Conservation (phyloP, 192 early-diverging fungal genomes). For the Diversispora eburnea region DNA sequence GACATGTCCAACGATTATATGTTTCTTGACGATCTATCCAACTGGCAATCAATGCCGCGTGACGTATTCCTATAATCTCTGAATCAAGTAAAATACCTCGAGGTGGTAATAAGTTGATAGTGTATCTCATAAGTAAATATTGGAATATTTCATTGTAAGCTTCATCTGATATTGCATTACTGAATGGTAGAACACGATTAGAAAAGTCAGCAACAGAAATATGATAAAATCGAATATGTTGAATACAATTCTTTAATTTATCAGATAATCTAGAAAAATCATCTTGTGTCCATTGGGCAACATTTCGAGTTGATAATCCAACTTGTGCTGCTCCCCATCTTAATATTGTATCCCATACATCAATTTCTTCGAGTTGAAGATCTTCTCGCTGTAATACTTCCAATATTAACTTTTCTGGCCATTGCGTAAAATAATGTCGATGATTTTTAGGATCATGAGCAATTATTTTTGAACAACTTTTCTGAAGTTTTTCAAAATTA, state of each 20-base stretch:
- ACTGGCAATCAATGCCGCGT: background rate
- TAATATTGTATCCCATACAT: slow-evolving; percentile 14
- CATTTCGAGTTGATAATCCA: background rate
- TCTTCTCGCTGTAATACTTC: slow-evolving; percentile 17
- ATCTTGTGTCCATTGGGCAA: background rate
- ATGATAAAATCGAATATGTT: slow-evolving; percentile 3
- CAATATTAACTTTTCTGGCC: background rate
- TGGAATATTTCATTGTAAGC: background rate
- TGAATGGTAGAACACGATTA: slow-evolving; percentile 11
- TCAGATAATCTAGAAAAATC: slow-evolving; percentile 2
- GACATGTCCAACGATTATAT: slow-evolving; percentile 2
- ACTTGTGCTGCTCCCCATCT: slow-evolving; percentile 19
- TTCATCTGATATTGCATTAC: background rate
- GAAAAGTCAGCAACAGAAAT: background rate
- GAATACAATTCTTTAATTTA: slow-evolving; percentile 5
- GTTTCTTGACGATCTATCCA: slow-evolving; percentile 9
- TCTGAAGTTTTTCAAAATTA: slow-evolving; percentile 6
- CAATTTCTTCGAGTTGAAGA: slow-evolving; percentile 22
- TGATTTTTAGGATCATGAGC: background rate
- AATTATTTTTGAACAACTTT: background rate
- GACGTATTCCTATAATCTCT: background rate
- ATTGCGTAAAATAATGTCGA: background rate
- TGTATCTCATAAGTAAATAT: background rate
- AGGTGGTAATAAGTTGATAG: background rate
- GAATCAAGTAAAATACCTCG: slow-evolving; percentile 7